Evolutionary conservation across 495 filamentous ascomycete genomes (phyloP), one percentile per base, ranked within the genome.

Genomic region (Aspergillus sparsus): DNA sequence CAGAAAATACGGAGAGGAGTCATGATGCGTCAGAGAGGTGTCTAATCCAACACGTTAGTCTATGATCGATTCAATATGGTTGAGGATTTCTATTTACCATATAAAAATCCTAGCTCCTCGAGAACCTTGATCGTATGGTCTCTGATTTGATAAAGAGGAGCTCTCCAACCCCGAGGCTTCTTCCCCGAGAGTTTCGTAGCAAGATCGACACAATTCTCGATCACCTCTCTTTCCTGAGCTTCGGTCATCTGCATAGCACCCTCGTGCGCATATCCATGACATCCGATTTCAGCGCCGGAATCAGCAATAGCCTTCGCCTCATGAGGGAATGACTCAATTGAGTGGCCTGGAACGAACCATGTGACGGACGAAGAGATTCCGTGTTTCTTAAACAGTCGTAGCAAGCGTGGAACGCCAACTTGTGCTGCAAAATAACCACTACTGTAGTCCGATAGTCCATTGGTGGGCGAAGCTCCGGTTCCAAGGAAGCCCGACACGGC

Each of bases 291-390:
- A n/a, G 73, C 76, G 4, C 83, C 83, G 21, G 77, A 78, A 0
- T 82, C 76, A 4, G 86, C 71, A 37, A 88, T 83, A 21, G 74
- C 71, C 35, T 76, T 72, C 4, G 81, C 79, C 57, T 82, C 74
- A 1, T 77, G 70, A 0, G 82, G 83, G 66, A 87, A 88, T 12
- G 76, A 84, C 60, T 88, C 85, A 54, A 83, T 76, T 2, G 81
- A 83, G 67, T 88, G 85, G 7, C 85, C 84, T 0, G 85, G 85
- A 18, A 88, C 79, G 62, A 86, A 87, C 85, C 85, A 88, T 5
- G 85, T 85, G 15, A 83, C 74, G 33, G 79, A 78, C 6, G 82
- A 71, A 6, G 79, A 69, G 37, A 87, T 76, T 9, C 66, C 66
- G 42, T 81, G 75, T 62, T 83, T 84, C 33, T 77, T 73, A 60